phyloP scores from a whole-genome alignment of 768 basidiomycete genomes.

The Steccherinum ochraceum region DNA sequence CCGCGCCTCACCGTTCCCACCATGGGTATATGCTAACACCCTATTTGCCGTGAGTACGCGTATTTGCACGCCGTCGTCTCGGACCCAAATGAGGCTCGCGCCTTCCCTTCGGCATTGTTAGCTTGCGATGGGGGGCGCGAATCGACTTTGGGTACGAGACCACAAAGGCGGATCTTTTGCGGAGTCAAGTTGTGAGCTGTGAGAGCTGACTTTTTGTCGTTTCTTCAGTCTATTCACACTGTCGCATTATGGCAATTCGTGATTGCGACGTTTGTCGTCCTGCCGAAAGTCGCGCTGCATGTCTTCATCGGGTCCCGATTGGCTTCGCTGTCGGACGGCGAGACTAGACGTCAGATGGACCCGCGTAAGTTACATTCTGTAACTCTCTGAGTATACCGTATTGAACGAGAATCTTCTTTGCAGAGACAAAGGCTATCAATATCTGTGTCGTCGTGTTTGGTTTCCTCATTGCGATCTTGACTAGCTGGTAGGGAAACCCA shows the following conservation, averaged over 20 bases:
- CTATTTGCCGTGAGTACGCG: constrained; percentile 61
- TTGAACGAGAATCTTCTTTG: background rate
- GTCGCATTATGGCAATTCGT: constrained; percentile 74
- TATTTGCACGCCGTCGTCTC: background rate
- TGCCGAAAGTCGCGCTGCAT: constrained; percentile 67
- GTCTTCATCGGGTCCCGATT: constrained; percentile 77
- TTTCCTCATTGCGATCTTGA: constrained; percentile 46
- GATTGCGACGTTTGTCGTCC: constrained; percentile 61
- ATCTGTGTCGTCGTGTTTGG: constrained; percentile 51
- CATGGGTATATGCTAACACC: constrained; percentile 83
- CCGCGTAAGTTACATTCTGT: constrained; percentile 46
- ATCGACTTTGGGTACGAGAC: too few relatives aligned
- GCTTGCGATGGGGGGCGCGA: too few relatives aligned
- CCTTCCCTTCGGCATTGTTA: too few relatives aligned
- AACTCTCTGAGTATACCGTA: constrained; percentile 1
- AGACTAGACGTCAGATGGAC: constrained; percentile 71
- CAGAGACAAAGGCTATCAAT: constrained; percentile 65
- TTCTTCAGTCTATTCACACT: constrained; percentile 61
- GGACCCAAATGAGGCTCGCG: too few relatives aligned
- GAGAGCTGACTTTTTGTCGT: background rate
- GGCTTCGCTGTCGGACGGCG: constrained; percentile 69
- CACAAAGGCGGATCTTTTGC: too few relatives aligned
- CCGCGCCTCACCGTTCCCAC: constrained; percentile 76
- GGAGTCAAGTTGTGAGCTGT: too few relatives aligned
- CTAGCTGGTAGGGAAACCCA: constrained; percentile 73